phyloP scores from a whole-genome alignment of 1,284 basidiomycete species.

The Thelephora terrestris region DNA sequence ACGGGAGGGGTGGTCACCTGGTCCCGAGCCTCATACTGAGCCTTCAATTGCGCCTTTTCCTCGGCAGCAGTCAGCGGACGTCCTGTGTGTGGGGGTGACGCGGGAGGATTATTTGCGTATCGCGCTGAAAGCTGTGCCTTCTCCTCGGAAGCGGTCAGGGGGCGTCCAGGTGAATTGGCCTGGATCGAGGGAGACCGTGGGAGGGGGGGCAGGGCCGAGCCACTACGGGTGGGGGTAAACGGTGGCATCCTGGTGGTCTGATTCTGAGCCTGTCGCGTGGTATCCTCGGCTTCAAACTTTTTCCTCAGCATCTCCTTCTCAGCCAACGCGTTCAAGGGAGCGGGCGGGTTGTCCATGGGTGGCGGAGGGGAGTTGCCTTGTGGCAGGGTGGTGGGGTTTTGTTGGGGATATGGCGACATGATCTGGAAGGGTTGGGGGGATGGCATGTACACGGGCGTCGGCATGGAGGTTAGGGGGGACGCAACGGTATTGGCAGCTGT shows the following conservation, averaged over 20 bases:
- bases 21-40: constrained; percentile 52
- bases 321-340: constrained; percentile 25
- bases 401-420: background rate
- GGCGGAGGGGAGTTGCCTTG: constrained; percentile 1
- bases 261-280: constrained; percentile 14
- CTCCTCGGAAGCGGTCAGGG: constrained; percentile 43
- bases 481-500: constrained; percentile 26
- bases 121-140: constrained; percentile 57
- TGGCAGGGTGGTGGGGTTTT: no score
- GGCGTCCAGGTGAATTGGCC: constrained; percentile 11
- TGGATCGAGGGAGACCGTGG: constrained; percentile 13
- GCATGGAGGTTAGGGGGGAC: constrained; percentile 11
- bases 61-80: constrained; percentile 57
- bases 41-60: constrained; percentile 61
- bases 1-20: constrained; percentile 1
- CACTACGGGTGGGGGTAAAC: constrained; percentile 7
- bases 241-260: constrained; percentile 1
- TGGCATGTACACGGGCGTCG: background rate
- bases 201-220: constrained; percentile 18
- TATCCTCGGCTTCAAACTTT: constrained; percentile 39
- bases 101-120: constrained; percentile 28
- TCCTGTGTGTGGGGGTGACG: constrained; percentile 21
- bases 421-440: constrained; percentile 3
- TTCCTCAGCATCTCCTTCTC: constrained; percentile 45
- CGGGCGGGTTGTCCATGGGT: constrained; percentile 9